Evolutionary conservation across 2,329 filamentous ascomycete species (phyloP), one percentile per base, ranked within the genome.

Genomic region (Bipolaris cookei): DNA sequence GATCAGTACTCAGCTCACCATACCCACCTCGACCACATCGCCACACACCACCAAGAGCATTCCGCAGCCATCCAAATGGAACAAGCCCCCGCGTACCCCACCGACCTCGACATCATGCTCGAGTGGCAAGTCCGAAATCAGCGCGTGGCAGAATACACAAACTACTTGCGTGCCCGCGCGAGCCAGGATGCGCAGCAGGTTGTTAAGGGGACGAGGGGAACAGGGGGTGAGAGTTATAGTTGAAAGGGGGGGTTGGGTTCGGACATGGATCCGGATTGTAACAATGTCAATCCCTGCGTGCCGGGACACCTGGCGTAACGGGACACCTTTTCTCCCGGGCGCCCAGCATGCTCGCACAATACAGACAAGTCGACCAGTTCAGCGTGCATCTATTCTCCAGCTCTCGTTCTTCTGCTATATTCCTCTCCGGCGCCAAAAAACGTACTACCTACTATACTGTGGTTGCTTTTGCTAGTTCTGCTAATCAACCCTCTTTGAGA

Each of bases 81-180:
- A 23, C 32, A 51, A 2, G 50, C 51, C 16, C n/a, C 13, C 20
- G 50, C 23, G 10, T 18, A 38, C 13, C 41, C 55, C 4, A 21
- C 44, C 8, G 32, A 63, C 20, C 25, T 54, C 4, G 23, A 61
- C 6, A 37, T 54, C 11, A 51, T 51, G 11, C 39, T 64, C 11
- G 56, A 65, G 39, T 68, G 65, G 65, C 62, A 67, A 45, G 52
- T 60, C 4, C 66, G 62, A 44, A 47, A 54, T 6, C 61, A 61
- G 48, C 66, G 66, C 6, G 66, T 69, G 5, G 59, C 54, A 7
- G 61, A 67, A 37, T 69, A 69, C 46, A 63, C 53, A 32, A 52
- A 43, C 20, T 68, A 68, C 20, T 61, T 69, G 6, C 61, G 66
- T 8, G 48, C 51, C 34, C 55, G 54, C 21, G 66, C 66, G 2